A percentile compares a stretch with the other conserved stretches of the same genome.
Conservation (phyloP, 306 rosid species). For the Astragalus glycyphyllos region DNA sequence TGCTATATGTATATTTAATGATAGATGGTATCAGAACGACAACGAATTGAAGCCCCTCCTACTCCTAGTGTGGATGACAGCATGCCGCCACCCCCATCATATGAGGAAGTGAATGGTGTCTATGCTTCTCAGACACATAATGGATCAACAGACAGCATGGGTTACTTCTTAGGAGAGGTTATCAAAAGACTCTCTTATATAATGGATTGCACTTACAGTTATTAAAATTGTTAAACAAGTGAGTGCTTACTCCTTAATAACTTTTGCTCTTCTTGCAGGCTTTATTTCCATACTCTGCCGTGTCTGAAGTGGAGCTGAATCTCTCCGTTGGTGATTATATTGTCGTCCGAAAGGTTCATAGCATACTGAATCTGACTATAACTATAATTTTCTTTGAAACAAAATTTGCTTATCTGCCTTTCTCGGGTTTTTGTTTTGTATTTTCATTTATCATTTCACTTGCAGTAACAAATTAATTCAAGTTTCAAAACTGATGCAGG, state of each 20-base stretch:
- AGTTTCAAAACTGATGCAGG: conserved; percentile 29
- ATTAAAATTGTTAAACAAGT: conserved; percentile 13
- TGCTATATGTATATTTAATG: conserved; percentile 40
- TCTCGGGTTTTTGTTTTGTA: conserved; percentile 9
- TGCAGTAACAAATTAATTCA: conserved; percentile 2
- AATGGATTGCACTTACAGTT: conserved; percentile 3
- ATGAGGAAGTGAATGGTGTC: conserved; percentile 88
- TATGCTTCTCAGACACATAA: conserved; percentile 76
- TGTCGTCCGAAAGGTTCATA: conserved; percentile 82
- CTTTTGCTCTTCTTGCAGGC: conserved; percentile 57
- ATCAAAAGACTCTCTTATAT: conserved; percentile 30
- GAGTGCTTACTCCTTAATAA: conserved; percentile 36
- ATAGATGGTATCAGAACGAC: conserved; percentile 91
- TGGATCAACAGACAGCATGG: conserved; percentile 74
- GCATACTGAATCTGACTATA: conserved; percentile 38
- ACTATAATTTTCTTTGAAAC: conserved; percentile 4
- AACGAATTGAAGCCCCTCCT: conserved; percentile 95
- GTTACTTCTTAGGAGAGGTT: conserved; percentile 98
- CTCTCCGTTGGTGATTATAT: conserved; percentile 78
- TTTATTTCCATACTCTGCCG: conserved; percentile 75
- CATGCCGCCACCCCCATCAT: conserved; percentile 91
- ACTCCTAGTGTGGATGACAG: conserved; percentile 61
- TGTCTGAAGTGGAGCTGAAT: conserved; percentile 81
- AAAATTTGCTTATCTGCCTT: conserved; percentile 1
- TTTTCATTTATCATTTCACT: conserved; percentile 12